Evolutionary conservation across 345 rosid genomes (phyloP).

Genomic region (Luvunga scandens): DNA sequence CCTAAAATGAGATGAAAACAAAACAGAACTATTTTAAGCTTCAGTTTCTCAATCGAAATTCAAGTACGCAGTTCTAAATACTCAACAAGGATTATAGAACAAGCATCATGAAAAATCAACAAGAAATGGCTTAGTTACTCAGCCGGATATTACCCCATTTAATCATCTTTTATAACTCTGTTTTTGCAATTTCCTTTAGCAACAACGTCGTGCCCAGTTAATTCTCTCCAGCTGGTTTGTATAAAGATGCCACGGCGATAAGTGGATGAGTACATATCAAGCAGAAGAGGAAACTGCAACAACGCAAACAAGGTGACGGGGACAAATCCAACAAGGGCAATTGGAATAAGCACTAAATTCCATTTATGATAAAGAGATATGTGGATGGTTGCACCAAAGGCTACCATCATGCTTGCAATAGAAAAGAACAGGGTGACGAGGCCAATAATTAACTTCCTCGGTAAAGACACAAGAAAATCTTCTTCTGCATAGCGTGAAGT

Average conservation of each 20-base stretch:
- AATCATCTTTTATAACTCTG: too few relatives aligned
- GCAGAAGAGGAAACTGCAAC: not conserved
- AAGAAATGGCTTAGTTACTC: too few relatives aligned
- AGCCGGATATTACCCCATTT: too few relatives aligned
- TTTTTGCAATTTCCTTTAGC: too few relatives aligned
- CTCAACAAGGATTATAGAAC: too few relatives aligned
- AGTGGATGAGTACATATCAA: not conserved
- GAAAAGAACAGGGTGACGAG: not conserved
- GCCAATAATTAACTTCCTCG: not conserved
- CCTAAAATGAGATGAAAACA: too few relatives aligned
- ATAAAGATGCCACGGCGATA: not conserved
- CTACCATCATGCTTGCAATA: slow-evolving; percentile 5
- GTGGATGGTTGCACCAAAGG: slow-evolving; percentile 9
- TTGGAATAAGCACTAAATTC: not conserved
- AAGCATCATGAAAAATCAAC: too few relatives aligned
- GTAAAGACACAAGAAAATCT: not conserved
- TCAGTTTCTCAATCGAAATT: too few relatives aligned
- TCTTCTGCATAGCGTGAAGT: not conserved
- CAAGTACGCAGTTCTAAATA: too few relatives aligned
- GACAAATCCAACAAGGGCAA: not conserved
- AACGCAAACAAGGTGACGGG: not conserved
- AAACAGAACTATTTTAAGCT: too few relatives aligned
- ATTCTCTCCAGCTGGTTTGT: too few relatives aligned
- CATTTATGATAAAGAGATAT: not conserved
- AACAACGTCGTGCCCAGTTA: too few relatives aligned